Evolutionary conservation across 2,329 filamentous ascomycete species (phyloP).

Genomic region (Hypocrella siamensis): DNA sequence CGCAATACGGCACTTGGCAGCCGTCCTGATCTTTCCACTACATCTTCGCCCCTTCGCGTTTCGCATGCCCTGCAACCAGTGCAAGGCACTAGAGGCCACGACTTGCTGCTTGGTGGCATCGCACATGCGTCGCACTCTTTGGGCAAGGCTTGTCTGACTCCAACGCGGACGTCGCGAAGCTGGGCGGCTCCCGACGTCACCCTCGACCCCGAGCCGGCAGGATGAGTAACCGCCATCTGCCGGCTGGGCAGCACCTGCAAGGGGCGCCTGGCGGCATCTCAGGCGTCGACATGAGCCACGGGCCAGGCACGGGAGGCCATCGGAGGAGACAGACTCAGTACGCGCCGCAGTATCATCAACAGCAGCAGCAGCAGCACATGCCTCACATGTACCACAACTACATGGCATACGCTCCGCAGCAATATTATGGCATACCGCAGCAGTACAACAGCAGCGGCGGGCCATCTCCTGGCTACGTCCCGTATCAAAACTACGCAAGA

Average conservation of each 20-base stretch:
- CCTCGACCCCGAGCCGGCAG: conserved; percentile 46
- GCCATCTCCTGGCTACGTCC: conserved; percentile 28
- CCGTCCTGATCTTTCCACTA: too few relatives aligned
- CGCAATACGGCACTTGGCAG: too few relatives aligned
- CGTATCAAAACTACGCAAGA: conserved; percentile 32
- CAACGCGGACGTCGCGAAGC: conserved; percentile 17
- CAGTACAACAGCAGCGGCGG: conserved; percentile 40
- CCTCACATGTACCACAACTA: conserved; percentile 35
- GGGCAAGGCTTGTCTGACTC: conserved; percentile 44
- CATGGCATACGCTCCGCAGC: conserved; percentile 30
- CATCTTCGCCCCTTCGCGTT: too few relatives aligned
- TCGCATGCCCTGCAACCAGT: too few relatives aligned
- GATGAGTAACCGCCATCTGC: conserved; percentile 66
- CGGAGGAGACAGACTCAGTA: conserved; percentile 22
- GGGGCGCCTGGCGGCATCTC: conserved; percentile 20
- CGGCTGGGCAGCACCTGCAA: conserved; percentile 54
- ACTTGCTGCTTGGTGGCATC: too few relatives aligned
- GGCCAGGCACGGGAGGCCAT: conserved; percentile 18
- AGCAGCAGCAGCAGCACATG: conserved; percentile 20
- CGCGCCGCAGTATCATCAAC: conserved; percentile 19
- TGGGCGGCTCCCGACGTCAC: conserved; percentile 17
- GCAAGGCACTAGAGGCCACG: too few relatives aligned
- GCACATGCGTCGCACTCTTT: conserved; percentile 73
- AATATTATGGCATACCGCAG: conserved; percentile 39
- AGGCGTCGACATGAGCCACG: conserved; percentile 18